phyloP scores from a whole-genome alignment of 768 basidiomycete genomes.

The Trametes gibbosa region DNA sequence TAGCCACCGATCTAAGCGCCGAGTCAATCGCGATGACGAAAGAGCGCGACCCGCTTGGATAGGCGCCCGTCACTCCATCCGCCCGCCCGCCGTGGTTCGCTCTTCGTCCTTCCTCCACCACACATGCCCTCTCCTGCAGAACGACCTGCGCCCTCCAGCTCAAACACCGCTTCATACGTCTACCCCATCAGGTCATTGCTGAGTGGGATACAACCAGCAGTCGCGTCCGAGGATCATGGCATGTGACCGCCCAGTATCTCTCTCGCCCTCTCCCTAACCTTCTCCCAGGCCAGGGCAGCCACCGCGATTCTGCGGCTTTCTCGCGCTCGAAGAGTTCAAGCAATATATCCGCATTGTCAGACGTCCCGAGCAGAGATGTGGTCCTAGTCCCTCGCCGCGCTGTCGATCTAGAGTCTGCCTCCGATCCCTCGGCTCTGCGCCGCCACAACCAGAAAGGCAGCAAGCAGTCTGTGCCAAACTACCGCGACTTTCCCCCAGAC shows the following conservation, averaged over 20 bases:
- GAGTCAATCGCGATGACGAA: too few species aligned
- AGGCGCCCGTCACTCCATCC: background rate
- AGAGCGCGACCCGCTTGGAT: background rate
- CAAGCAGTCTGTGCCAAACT: slow-evolving; percentile 18
- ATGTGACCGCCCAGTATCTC: background rate
- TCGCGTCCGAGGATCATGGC: background rate
- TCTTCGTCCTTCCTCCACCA: background rate
- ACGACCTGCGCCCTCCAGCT: background rate
- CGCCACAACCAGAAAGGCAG: slow-evolving; percentile 1
- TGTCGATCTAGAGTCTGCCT: background rate
- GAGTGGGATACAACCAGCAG: background rate
- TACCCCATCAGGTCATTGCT: slow-evolving; percentile 4
- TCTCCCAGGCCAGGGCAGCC: slow-evolving; percentile 10
- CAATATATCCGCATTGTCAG: background rate
- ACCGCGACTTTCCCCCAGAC: slow-evolving; percentile 21
- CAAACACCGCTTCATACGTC: background rate
- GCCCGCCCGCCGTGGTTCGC: background rate
- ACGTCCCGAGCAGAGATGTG: background rate
- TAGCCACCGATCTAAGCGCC: too few species aligned
- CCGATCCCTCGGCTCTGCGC: background rate
- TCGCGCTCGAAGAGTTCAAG: background rate
- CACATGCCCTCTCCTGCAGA: background rate
- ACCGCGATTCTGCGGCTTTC: background rate
- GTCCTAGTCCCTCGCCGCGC: background rate
- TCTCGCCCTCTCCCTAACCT: slow-evolving; percentile 1